A percentile compares a stretch with the other conserved stretches of the same genome.
Conservation (phyloP, 2,329 filamentous ascomycete species). For the Eutypella sp. region DNA sequence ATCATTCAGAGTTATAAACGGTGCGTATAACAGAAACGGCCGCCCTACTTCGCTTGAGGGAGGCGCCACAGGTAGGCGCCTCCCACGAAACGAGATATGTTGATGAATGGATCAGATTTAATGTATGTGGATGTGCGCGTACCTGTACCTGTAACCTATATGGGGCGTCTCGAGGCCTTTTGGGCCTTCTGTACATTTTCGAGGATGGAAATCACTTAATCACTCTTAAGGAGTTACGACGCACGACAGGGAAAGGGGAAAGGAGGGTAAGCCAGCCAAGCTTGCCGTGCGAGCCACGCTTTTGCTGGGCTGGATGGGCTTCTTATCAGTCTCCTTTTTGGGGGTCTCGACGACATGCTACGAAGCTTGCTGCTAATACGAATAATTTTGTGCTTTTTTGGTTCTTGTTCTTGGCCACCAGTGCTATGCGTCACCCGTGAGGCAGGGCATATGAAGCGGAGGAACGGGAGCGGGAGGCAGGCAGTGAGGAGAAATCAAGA, state of each 20-base stretch:
- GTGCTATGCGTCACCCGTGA: no score
- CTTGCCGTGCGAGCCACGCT: no score
- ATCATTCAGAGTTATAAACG: slow-evolving; percentile 25
- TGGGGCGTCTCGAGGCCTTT: neutral
- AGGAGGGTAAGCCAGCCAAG: no score
- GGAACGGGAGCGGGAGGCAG: neutral
- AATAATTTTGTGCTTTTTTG: no score
- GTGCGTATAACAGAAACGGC: slow-evolving; percentile 3
- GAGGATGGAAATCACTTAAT: no score
- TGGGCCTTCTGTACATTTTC: neutral
- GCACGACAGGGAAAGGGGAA: no score
- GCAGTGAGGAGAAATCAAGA: neutral
- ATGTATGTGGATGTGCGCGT: neutral
- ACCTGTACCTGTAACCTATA: no score
- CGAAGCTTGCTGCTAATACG: no score
- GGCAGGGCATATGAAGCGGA: no score
- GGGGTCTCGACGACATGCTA: no score
- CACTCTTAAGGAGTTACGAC: no score
- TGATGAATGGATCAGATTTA: slow-evolving; percentile 4
- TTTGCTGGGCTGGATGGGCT: neutral
- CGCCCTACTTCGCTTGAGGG: neutral
- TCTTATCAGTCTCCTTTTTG: neutral
- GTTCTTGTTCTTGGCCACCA: no score
- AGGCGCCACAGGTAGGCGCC: neutral
- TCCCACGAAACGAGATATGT: slow-evolving; percentile 4